These are phyloP conservation scores for Leptodontidium sp. DNA, from an alignment of 2,329 filamentous ascomycete genomes.

Conservation along the genomic window DNA sequence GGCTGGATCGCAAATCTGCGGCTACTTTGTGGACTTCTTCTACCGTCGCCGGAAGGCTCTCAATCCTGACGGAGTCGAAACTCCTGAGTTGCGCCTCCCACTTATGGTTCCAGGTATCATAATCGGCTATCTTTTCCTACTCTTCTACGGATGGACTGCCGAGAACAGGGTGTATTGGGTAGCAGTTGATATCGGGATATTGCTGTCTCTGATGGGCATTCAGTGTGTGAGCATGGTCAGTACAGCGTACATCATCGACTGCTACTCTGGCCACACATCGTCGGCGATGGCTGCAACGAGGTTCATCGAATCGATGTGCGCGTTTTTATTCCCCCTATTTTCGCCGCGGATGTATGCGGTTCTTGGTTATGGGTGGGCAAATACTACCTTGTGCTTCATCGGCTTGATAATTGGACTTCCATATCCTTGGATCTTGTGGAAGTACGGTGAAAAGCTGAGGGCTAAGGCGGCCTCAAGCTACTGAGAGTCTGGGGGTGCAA, in stretches of 20 bases:
- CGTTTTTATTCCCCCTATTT: constrained; percentile 48
- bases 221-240: constrained; percentile 26
- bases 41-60: constrained; percentile 21
- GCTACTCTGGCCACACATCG: constrained; percentile 46
- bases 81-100: constrained; percentile 69
- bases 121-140: constrained; percentile 60
- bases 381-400: constrained; percentile 48
- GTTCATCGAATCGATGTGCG: constrained; percentile 36
- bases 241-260: constrained; percentile 61
- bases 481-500: background rate
- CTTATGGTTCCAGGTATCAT: constrained; percentile 62
- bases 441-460: constrained; percentile 48
- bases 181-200: constrained; percentile 61
- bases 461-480: constrained; percentile 39
- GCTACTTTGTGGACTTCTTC: constrained; percentile 42
- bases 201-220: constrained; percentile 57
- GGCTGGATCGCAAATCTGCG: constrained; percentile 45
- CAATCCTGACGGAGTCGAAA: constrained; percentile 57
- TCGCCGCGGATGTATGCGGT: constrained; percentile 34
- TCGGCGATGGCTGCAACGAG: constrained; percentile 50
- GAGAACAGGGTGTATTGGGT: constrained; percentile 60
- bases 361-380: constrained; percentile 57
- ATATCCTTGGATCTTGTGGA: constrained; percentile 53
- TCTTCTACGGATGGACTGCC: constrained; percentile 66
- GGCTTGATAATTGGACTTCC: constrained; percentile 54